Evolutionary conservation across 768 basidiomycete genomes (phyloP), one percentile per base, ranked within the genome.

Genomic region (Albatrellus ellisii): DNA sequence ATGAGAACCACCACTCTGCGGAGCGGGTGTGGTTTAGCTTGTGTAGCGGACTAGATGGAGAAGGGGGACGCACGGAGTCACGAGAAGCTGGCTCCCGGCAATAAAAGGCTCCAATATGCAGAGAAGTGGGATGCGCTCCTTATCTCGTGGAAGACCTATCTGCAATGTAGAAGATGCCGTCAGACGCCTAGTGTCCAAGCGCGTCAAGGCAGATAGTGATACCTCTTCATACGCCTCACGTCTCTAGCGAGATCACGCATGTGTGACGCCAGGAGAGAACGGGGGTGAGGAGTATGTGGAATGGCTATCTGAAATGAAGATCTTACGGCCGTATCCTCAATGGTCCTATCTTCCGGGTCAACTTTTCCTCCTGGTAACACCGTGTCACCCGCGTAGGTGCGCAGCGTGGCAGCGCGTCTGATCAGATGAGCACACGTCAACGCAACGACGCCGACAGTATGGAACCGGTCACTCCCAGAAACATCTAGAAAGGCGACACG

Each of bases 141-240:
- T 64, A 58, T 91, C 84, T 22, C 60, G 63, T 1, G 87, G 79
- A 6, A 94, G 65, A n/a, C 89, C 89, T 33, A 92, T 80, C 89
- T 92, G 36, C 26, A 15, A 4, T n/a, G 41, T 29, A 49, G 26
- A 26, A 24, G 32, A 26, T 40, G 34, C 40, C 22, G 15, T 34
- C 15, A 42, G 12, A 17, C 6, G 12, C 11, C 12, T 20, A 15
- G 18, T 22, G 39, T n/a, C 24, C 26, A 27, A 10, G 26, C 15
- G 14, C 10, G 44, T 20, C 17, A 15, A 57, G n/a, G n/a, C n/a
- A n/a, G n/a, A n/a, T n/a, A n/a, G n/a, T n/a, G n/a, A 6, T 42
- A 88, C 90, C 73, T 94, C 90, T 59, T 94, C 90, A 45, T 75
- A 90, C 0, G 89, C 88, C 62, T 92, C 89, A 32, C 89, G 70